A percentile compares a stretch with the other conserved stretches of the same genome.
Evolutionary conservation across 768 basidiomycete species (phyloP).

Genomic region (Hericium rajendrae): DNA sequence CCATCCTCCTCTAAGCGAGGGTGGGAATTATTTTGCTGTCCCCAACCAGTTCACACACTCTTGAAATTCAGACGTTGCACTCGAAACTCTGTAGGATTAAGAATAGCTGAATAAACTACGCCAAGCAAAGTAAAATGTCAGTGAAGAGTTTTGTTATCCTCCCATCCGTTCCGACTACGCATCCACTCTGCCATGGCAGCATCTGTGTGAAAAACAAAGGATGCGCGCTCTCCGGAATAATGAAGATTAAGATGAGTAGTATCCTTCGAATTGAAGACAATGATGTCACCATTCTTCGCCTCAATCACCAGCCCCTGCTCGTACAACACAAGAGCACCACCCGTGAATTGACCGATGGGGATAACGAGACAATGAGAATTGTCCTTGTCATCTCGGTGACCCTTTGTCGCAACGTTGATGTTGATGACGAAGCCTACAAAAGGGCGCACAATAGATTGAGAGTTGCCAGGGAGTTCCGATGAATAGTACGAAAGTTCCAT

Average conservation of each 20-base stretch:
- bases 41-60: too few species aligned
- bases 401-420: neutral
- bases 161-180: neutral
- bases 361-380: neutral
- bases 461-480: neutral
- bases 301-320: neutral
- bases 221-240: neutral
- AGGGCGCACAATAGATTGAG: neutral
- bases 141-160: neutral
- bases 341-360: neutral
- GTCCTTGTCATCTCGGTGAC: neutral
- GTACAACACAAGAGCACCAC: neutral
- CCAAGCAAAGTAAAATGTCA: neutral
- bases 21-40: too few species aligned
- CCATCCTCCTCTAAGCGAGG: too few species aligned
- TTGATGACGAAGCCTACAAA: neutral
- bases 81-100: neutral
- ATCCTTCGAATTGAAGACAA: neutral
- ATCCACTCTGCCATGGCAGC: neutral
- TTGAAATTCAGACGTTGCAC: too few species aligned
- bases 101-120: neutral
- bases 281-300: neutral
- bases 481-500: neutral
- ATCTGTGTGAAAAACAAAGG: neutral
- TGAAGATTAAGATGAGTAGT: neutral